Evolutionary conservation across 352 stramenopile genomes (phyloP).

Genomic region (Phytopythium chamaehyphon): DNA sequence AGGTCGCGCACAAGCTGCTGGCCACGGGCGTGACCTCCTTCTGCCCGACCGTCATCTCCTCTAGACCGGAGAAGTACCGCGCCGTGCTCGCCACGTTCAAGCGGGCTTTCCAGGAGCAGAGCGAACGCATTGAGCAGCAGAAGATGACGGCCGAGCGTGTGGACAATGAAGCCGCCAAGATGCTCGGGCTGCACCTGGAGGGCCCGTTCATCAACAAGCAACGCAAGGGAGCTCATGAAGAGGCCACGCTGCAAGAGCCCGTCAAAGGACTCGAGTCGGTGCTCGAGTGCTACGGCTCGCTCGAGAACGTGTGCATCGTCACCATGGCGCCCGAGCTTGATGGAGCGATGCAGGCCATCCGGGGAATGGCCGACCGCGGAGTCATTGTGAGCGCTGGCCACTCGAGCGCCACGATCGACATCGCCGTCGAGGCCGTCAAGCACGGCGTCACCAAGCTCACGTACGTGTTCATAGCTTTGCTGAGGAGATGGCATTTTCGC

Average conservation of each 20-base stretch:
- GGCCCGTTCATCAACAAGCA: constrained; percentile 85
- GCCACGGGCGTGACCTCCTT: constrained; percentile 78
- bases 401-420: constrained; percentile 64
- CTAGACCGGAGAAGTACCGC: constrained; percentile 48
- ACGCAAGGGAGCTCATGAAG: constrained; percentile 81
- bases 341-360: constrained; percentile 52
- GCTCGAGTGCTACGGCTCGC: constrained; percentile 43
- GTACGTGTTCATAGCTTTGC: constrained; percentile 13
- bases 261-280: constrained; percentile 40
- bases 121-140: constrained; percentile 6
- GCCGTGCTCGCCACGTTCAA: constrained; percentile 46
- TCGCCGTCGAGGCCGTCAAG: constrained; percentile 59
- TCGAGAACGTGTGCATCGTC: constrained; percentile 69
- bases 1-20: constrained; percentile 48
- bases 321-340: constrained; percentile 86
- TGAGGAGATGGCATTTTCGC: no score
- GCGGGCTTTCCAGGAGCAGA: constrained; percentile 19
- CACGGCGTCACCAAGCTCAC: constrained; percentile 81
- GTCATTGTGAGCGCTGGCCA: constrained; percentile 76
- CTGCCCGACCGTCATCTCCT: constrained; percentile 90
- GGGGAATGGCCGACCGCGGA: constrained; percentile 28
- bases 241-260: constrained; percentile 41
- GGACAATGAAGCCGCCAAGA: constrained; percentile 31
- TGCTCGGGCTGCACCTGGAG: constrained; percentile 87
- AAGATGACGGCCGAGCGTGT: no score